Base-by-base conservation (phyloP, 495 filamentous ascomycete species). In the Aspergillus sparsus region DNA sequence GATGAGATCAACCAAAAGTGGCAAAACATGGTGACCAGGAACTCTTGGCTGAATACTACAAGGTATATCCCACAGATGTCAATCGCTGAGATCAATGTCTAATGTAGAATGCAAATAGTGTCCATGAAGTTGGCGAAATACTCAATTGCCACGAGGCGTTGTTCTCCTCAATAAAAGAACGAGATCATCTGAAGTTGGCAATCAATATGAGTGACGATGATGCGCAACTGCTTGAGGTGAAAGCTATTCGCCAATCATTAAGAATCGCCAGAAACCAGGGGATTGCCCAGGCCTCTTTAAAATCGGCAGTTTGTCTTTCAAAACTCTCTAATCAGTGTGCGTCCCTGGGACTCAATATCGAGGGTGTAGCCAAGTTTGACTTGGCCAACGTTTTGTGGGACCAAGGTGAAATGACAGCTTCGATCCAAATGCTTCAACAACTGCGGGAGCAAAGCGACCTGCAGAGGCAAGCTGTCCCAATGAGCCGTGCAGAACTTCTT, bases 321-420 rank as follows among this genome's bases (percentile, higher is more conserved):
- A 83, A 87, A 49, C 80, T 97, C 4, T 84, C 89, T n/a, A 62
- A 77, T 32, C 78, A 85, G 5, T 92, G 87, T 63, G 80, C 82
- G 62, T 74, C 82, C 0, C 69, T 89, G 51, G 90, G 89, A 0
- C 74, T 97, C n/a, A 82, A 86, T 61, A 84, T 96, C 50, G 86
- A 88, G 60, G 89, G 85, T 5, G 86, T 85, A 37, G 84, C 89
- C 27, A 83, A 83, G 60, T 81, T 90, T 46, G 94, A 98, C 70
- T 82, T 87, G 18, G 92, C 94, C 8, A 89, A 90, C 62, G 91
- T 96, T 42, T 76, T 99, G 12, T 99, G 94, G 94, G 92, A 93
- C 55, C 89, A 96, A 68, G 93, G 91, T 13, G 93, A 98, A 69
- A 89, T 90, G 81, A 83, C 87, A n/a, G 83, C 92, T 3, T 96